Evolutionary conservation across 2,329 filamentous ascomycete genomes (phyloP).

Genomic region (Arthroderma sp.): DNA sequence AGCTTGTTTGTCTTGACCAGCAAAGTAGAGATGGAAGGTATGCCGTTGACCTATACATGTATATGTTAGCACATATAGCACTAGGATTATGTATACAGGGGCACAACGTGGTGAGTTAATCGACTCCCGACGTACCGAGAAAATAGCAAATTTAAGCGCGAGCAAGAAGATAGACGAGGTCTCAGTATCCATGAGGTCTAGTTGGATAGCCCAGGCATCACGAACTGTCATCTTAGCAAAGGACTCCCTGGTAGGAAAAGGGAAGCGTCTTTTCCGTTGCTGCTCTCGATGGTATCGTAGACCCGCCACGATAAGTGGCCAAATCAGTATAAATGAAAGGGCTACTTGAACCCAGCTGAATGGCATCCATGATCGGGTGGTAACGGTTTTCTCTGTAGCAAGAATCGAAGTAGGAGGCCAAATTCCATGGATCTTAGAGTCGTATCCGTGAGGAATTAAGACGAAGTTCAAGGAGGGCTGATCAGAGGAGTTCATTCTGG

Average conservation of each 20-base stretch:
- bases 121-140: slow-evolving; percentile 32
- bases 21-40: slow-evolving; percentile 40
- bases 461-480: not conserved
- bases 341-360: not conserved
- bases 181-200: slow-evolving; percentile 37
- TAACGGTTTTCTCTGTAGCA: not conserved
- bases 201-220: slow-evolving; percentile 41
- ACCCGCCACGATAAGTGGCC: not conserved
- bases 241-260: slow-evolving; percentile 34
- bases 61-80: not conserved
- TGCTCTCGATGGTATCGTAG: not conserved
- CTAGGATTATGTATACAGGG: not conserved
- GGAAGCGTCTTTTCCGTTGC: slow-evolving; percentile 25
- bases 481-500: not conserved
- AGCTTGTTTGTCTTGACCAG: slow-evolving; percentile 42
- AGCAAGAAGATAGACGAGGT: slow-evolving; percentile 43
- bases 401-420: not conserved
- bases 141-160: slow-evolving; percentile 46
- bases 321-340: not conserved
- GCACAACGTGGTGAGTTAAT: not conserved
- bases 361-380: not conserved
- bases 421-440: not conserved
- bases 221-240: slow-evolving; percentile 42
- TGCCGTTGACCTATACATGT: slow-evolving; percentile 24
- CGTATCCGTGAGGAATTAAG: not conserved